Evolutionary conservation across 805 yeast genomes (phyloP), one percentile per base, ranked within the genome.

Genomic region (Hermanozyma aechmeae): DNA sequence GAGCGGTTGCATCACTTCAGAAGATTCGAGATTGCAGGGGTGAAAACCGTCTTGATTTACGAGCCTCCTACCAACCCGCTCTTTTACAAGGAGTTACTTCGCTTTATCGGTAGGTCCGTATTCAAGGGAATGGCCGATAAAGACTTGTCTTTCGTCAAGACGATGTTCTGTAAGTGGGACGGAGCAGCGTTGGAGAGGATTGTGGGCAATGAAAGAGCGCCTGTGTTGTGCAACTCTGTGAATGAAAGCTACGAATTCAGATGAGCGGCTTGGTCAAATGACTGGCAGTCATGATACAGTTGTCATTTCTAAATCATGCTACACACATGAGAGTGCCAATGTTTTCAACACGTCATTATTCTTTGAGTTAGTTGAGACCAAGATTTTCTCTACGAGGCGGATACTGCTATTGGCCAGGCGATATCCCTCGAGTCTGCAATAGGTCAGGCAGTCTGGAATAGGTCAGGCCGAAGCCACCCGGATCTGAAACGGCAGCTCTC

Each of bases 1-100:
- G 97, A 89, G 46, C 78, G 98, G 66, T 61, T 89, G 50, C 97
- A 92, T 53, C 92, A 84, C 49, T 92, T 77, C 61, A 73, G 95
- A 39, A 68, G 97, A 29, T 87, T 71, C 51, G 87, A 82, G 33
- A 64, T 92, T 29, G 73, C 69, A 34, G 97, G 97, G 16, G 95
- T 84, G 14, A 79, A 81, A 47, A 80, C 77, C 32, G 67, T 92
- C 12, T 51, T 89, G 5, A 75, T 92, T 60, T 92, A 85, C 53
- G 84, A 79, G 19, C 65, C 82, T 13, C 97, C 98, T 10, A 63
- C 77, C 11, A 86, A 89, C 50, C 95, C 96, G 6, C 49, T 65
- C 23, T 92, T 85, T 48, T 92, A 87, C 54, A 65, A 70, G 17
- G 96, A 92, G 49, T 65, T 84, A 27, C 68, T 80, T 25, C 61